Conservation (phyloP, 495 filamentous ascomycete species). For the Talaromyces ruber region DNA sequence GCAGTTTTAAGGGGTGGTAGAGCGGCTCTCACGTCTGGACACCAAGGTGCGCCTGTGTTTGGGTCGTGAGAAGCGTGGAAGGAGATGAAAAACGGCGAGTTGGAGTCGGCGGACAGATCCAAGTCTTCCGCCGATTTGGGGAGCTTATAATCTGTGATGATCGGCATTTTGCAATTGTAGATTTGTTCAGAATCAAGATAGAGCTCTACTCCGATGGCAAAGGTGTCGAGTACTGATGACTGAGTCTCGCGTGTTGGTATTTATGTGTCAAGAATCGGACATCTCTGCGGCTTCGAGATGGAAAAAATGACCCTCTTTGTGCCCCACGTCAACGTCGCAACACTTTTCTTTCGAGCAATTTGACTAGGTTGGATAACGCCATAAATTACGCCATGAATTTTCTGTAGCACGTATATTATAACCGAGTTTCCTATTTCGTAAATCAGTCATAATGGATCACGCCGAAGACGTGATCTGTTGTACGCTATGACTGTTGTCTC, state of each 20-base stretch:
- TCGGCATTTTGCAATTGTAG: slow-evolving; percentile 14
- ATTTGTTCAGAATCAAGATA: neutral
- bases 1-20: slow-evolving; percentile 17
- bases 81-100: slow-evolving; percentile 18
- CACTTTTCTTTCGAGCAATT: neutral
- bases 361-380: neutral
- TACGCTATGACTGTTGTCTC: neutral
- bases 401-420: neutral
- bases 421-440: neutral
- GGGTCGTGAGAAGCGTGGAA: slow-evolving; percentile 20
- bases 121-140: slow-evolving; percentile 14
- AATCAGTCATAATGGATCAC: neutral
- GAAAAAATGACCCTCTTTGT: neutral
- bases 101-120: slow-evolving; percentile 11
- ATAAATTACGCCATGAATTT: neutral
- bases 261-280: neutral
- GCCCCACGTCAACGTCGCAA: neutral
- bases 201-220: neutral
- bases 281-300: neutral
- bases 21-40: slow-evolving; percentile 23
- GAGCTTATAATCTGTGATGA: slow-evolving; percentile 16
- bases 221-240: neutral
- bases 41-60: slow-evolving; percentile 21
- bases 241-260: neutral
- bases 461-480: neutral